A percentile compares a stretch with the other conserved stretches of the same genome.
Conservation (phyloP, 2,329 filamentous ascomycete species). For the Samsoniella hepiali region DNA sequence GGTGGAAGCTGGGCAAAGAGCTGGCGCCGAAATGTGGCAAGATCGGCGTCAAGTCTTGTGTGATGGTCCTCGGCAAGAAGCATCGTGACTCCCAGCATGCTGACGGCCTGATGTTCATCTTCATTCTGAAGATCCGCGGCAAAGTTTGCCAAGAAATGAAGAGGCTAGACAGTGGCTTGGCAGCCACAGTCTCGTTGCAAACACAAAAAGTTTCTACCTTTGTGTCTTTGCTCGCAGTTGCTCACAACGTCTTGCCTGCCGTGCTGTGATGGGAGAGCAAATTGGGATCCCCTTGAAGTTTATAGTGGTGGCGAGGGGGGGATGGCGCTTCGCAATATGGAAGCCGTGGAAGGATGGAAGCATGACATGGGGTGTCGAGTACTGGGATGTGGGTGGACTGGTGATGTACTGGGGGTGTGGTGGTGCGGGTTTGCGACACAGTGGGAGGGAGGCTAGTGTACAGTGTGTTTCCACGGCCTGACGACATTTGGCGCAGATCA, state of each 20-base stretch:
- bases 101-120: not conserved
- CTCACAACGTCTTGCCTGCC: not conserved
- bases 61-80: not conserved
- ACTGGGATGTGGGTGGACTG: not conserved
- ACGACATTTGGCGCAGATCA: slow-evolving; percentile 13
- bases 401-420: not conserved
- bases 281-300: not conserved
- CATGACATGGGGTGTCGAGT: not conserved
- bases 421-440: not conserved
- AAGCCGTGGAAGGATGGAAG: slow-evolving; percentile 14
- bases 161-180: not conserved
- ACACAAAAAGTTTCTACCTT: not conserved
- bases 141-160: not conserved
- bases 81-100: not conserved
- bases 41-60: slow-evolving; percentile 4
- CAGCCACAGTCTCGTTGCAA: not conserved
- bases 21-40: slow-evolving; percentile 3
- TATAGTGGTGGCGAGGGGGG: not conserved
- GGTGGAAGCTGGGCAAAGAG: not conserved
- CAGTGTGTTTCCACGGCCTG: slow-evolving; percentile 6
- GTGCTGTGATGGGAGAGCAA: not conserved
- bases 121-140: not conserved
- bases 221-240: not conserved
- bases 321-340: not conserved
- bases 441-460: not conserved